These are phyloP conservation scores for Pseudonitzschia delicatissima DNA, from an alignment of 108 stramenopile species.

Conservation along the genomic window DNA sequence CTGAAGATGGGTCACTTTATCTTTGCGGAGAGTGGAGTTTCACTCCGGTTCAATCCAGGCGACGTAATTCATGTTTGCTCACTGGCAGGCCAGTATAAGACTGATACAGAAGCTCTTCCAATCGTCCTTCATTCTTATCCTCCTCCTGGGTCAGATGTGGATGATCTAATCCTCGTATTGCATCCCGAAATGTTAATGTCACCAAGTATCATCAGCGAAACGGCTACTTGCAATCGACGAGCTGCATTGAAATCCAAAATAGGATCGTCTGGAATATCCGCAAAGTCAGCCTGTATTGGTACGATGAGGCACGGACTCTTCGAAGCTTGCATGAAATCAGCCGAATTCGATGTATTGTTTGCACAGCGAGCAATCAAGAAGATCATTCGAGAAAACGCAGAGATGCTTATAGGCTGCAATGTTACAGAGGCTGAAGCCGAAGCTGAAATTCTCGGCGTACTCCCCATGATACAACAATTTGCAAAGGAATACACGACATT, in stretches of 20 bases:
- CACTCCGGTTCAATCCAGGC: slow-evolving; percentile 44
- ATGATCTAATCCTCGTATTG: slow-evolving; percentile 72
- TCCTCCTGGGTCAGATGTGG: slow-evolving; percentile 45
- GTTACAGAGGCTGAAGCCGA: slow-evolving; percentile 49
- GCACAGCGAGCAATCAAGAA: slow-evolving; percentile 36
- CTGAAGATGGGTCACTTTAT: slow-evolving; percentile 54
- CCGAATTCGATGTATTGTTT: slow-evolving; percentile 46
- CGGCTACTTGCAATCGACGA: slow-evolving; percentile 59
- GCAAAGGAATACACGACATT: slow-evolving; percentile 44
- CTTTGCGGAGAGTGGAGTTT: slow-evolving; percentile 83
- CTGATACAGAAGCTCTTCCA: slow-evolving; percentile 70
- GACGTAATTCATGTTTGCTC: slow-evolving; percentile 80
- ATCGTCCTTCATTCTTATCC: slow-evolving; percentile 61
- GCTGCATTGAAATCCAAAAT: slow-evolving; percentile 66
- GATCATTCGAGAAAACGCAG: slow-evolving; percentile 65
- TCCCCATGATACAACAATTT: slow-evolving; percentile 71
- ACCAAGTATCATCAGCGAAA: slow-evolving; percentile 76
- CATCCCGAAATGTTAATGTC: slow-evolving; percentile 84
- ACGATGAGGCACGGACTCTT: slow-evolving; percentile 84
- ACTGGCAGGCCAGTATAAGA: slow-evolving; percentile 58
- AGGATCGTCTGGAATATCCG: slow-evolving; percentile 68
- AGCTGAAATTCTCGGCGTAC: slow-evolving; percentile 53
- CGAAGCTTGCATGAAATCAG: slow-evolving; percentile 53
- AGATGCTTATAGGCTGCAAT: slow-evolving; percentile 65
- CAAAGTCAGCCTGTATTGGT: slow-evolving; percentile 66